Base-by-base conservation (phyloP, 331 rosid genomes). In the Cydonia oblonga region DNA sequence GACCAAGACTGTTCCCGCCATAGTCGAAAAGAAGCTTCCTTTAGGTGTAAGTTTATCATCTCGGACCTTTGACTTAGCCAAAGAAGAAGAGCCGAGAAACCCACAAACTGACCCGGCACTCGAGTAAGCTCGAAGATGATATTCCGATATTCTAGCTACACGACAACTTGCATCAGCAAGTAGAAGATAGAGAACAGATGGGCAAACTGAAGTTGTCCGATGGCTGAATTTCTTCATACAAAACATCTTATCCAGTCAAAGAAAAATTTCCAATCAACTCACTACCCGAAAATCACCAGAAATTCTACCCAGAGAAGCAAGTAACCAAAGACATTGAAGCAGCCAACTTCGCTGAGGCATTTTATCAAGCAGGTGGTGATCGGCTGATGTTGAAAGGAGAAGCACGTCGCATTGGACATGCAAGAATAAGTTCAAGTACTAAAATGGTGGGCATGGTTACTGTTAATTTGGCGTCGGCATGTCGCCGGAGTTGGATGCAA, bases 191-290 rank as follows among this genome's bases (percentile, higher is more conserved):
- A 68, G 54, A 51, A 51, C 26, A 26, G 35, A 28, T 26, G 77
- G 73, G n/a, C 56, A 56, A 63, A 68, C 69, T 69, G 78, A 69
- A 64, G 78, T 69, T 9, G 56, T 74, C 71, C 24, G 49, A 59
- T 28, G 15, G n/a, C 70, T 76, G 51, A 88, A 60, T 73, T 73
- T 80, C 57, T 83, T 73, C 69, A 70, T 51, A 61, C 40, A 73
- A 54, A 81, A 71, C 88, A 79, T 86, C 74, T 33, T n/a, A 64
- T 8, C 28, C 68, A 33, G 25, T 2, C 68, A 33, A 38, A 62
- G 5, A 0, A 8, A 10, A 16, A 18, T 29, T 4, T 8, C 20
- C 7, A 18, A 4, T 29, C 42, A 62, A 29, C 23, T 29, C 38
- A 18, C 66, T 62, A 62, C 40, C 38, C 32, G 2, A 23, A 30